Percentiles rank a stretch among this genome's conserved stretches.
Evolutionary conservation across 176 grass and related monocot species (phyloP).

Genomic region (Phyllostachys edulis): DNA sequence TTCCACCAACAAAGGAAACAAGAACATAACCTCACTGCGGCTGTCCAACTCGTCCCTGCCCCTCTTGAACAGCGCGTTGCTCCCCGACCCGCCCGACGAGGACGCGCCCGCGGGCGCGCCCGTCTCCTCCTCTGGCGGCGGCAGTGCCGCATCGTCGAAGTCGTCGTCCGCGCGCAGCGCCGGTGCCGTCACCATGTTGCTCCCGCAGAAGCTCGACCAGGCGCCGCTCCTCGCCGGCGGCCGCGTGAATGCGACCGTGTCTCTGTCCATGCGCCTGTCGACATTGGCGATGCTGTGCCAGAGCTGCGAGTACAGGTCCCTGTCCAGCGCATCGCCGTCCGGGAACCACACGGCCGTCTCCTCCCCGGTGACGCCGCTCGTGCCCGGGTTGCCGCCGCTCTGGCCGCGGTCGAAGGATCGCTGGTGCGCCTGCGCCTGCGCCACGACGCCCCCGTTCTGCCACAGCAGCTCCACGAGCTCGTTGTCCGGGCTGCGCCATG

Average conservation of each 20-base stretch:
- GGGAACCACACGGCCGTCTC: slow-evolving; percentile 48
- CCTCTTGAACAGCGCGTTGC: slow-evolving; percentile 45
- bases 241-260: neutral
- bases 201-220: slow-evolving; percentile 50
- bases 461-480: slow-evolving; percentile 84
- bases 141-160: slow-evolving; percentile 25
- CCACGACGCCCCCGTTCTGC: slow-evolving; percentile 67
- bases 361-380: slow-evolving; percentile 48
- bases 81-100: slow-evolving; percentile 54
- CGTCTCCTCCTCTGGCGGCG: neutral
- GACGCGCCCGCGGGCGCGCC: slow-evolving; percentile 35
- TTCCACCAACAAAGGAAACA: neutral
- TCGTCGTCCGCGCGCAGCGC: neutral
- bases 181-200: slow-evolving; percentile 38
- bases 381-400: slow-evolving; percentile 10
- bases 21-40: slow-evolving; percentile 54
- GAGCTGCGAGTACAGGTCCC: slow-evolving; percentile 71
- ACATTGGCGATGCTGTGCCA: slow-evolving; percentile 52
- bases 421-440: slow-evolving; percentile 46
- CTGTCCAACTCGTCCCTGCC: slow-evolving; percentile 41
- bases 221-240: slow-evolving; percentile 28
- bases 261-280: neutral
- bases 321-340: slow-evolving; percentile 37
- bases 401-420: neutral
- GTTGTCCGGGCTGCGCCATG: slow-evolving; percentile 44